Evolutionary conservation across 305 asterid genomes (phyloP), one percentile per base, ranked within the genome.

Genomic region (Fraxinus velutina): DNA sequence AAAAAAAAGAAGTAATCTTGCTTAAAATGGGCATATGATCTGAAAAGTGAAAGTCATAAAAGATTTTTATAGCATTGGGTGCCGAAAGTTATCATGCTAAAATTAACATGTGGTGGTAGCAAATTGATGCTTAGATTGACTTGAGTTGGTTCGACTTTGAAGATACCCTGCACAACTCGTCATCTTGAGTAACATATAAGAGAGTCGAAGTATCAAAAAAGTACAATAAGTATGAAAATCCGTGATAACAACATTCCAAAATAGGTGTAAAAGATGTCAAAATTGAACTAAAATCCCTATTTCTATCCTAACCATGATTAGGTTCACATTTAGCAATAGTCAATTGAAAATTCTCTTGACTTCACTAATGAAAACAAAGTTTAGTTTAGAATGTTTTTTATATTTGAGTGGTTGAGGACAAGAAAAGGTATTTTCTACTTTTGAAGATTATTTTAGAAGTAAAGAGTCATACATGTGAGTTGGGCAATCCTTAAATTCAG

Each of bases 401-500:
- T 86, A 84, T 52, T 34, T 33, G 17, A n/a, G 71, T 79, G 7
- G 85, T 83, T 24, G 68, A 77, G 71, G 90, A 90, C 91, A 88
- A 44, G 0, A 60, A 75, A 79, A 77, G 82, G 93, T 34, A 89
- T 82, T 81, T 83, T 19, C 68, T 17, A 39, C 80, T 72, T 82
- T 89, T 84, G 86, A 85, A 89, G 79, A 88, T 85, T 86, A 90
- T 73, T 86, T 87, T 84, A 84, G 71, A 83, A 83, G 32, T 57
- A 74, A 77, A 78, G 73, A 24, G 75, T 34, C 81, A 83, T 79
- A 78, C 86, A 86, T 85, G 83, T 88, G 89, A 89, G 85, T 60
- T 78, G 33, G 47, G 75, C 84, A 74, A 78, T 78, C 95, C 94
- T 86, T 92, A 94, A 90, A 92, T 90, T 88, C 86, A 85, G 95